Conservation (phyloP, 768 basidiomycete species). For the Chalciporus chontae region DNA sequence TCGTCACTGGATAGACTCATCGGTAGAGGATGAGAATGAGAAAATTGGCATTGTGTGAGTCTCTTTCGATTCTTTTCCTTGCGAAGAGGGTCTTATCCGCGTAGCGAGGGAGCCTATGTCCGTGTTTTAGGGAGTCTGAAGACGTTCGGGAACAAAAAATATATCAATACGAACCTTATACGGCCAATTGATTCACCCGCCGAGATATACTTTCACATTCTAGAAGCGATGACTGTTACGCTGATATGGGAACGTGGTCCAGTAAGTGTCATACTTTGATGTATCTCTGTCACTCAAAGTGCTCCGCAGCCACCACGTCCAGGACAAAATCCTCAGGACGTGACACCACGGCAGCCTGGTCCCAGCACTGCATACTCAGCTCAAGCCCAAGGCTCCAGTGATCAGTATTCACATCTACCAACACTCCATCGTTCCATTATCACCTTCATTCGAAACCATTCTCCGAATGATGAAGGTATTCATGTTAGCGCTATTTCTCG, state of each 20-base stretch:
- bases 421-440: constrained; percentile 61
- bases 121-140: constrained; percentile 82
- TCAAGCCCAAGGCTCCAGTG: constrained; percentile 32
- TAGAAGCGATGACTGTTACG: constrained; percentile 71
- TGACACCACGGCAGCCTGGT: constrained; percentile 7
- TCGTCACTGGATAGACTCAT: constrained; percentile 78
- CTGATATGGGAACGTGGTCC: constrained; percentile 64
- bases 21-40: constrained; percentile 50
- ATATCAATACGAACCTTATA: constrained; percentile 77
- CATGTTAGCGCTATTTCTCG: constrained; percentile 72
- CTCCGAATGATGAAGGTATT: constrained; percentile 58
- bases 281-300: background rate
- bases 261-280: constrained; percentile 36
- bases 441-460: constrained; percentile 51
- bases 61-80: constrained; percentile 2
- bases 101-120: constrained; percentile 73
- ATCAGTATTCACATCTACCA: constrained; percentile 56
- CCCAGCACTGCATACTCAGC: constrained; percentile 43
- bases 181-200: constrained; percentile 63
- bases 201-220: constrained; percentile 79
- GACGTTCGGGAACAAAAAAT: constrained; percentile 74
- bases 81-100: background rate
- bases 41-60: constrained; percentile 46
- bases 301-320: constrained; percentile 31
- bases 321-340: constrained; percentile 23